These are phyloP conservation scores for Hymenoscyphus occultus DNA, from an alignment of 2,329 filamentous ascomycete genomes.

Conservation along the genomic window DNA sequence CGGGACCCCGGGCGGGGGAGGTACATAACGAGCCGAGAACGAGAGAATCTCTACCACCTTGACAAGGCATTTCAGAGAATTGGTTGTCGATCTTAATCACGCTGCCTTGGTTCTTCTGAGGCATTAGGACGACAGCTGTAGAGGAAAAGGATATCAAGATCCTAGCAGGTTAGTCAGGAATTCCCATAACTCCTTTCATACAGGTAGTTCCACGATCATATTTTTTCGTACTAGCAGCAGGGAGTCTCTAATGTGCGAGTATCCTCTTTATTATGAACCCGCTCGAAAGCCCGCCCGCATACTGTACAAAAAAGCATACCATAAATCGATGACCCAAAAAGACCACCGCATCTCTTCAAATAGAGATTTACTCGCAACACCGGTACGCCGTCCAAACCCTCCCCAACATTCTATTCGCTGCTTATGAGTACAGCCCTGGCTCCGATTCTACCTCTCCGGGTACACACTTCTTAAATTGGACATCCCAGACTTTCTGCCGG, in stretches of 20 bases:
- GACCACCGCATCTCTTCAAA: not conserved
- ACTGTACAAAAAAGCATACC: not conserved
- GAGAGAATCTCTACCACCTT: too few relatives aligned
- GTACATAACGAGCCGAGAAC: too few relatives aligned
- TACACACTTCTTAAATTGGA: not conserved
- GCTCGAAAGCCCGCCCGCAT: not conserved
- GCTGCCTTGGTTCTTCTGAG: too few relatives aligned
- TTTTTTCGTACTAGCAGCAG: not conserved
- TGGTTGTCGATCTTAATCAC: too few relatives aligned
- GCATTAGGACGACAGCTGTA: too few relatives aligned
- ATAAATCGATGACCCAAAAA: constrained; percentile 1
- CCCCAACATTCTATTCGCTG: constrained; percentile 4
- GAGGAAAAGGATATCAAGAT: too few relatives aligned
- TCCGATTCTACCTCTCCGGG: not conserved
- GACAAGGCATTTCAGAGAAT: too few relatives aligned
- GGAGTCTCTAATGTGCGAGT: not conserved
- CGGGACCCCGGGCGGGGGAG: too few relatives aligned
- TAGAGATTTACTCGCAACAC: constrained; percentile 19
- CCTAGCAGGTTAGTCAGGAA: too few relatives aligned
- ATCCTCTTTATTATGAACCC: constrained; percentile 6
- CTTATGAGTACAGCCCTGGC: constrained; percentile 3
- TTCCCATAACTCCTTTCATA: too few relatives aligned
- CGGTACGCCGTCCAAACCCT: constrained; percentile 21
- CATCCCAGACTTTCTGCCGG: not conserved
- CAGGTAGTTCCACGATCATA: not conserved